phyloP scores from a whole-genome alignment of 1,139 yeast genomes.

The Suhomyces choctaworum region DNA sequence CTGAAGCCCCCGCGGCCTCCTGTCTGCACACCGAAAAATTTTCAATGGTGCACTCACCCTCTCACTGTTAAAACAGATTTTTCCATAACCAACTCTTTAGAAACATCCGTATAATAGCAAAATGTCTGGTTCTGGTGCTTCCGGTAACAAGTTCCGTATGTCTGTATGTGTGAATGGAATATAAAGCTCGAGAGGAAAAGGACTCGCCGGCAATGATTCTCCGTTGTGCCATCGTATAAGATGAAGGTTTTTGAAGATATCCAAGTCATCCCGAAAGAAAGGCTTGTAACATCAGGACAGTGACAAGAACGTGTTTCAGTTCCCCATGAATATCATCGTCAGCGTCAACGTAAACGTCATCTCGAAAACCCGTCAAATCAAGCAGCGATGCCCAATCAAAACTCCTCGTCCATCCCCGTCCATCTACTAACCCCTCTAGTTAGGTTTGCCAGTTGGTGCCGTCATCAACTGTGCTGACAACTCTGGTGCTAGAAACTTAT shows the following conservation, averaged over 20 bases:
- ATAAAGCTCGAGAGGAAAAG: not conserved
- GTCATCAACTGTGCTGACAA: constrained; percentile 99
- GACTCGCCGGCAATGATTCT: too few species aligned
- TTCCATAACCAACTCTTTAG: constrained; percentile 9
- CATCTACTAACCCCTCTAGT: constrained; percentile 42
- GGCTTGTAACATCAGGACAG: too few species aligned
- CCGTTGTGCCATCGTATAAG: not conserved
- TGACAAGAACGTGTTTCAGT: too few species aligned
- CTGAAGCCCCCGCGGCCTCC: constrained; percentile 7
- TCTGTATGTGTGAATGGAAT: constrained; percentile 64
- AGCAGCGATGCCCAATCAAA: too few species aligned
- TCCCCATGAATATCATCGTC: too few species aligned
- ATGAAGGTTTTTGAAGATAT: too few species aligned
- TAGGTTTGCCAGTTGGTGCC: constrained; percentile 99
- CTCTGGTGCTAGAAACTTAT: constrained; percentile 99
- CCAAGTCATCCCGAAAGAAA: too few species aligned
- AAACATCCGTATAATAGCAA: constrained; percentile 20
- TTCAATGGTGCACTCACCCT: constrained; percentile 7
- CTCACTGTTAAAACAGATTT: constrained; percentile 5
- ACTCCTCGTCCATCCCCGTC: too few species aligned
- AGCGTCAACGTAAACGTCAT: too few species aligned
- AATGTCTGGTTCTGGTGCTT: constrained; percentile 92
- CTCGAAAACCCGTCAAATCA: too few species aligned
- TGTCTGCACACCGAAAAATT: constrained; percentile 10
- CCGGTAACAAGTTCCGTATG: constrained; percentile 99